These are phyloP conservation scores for Dacryopinax primogenitus DNA, from an alignment of 768 basidiomycete genomes.

Conservation along the genomic window DNA sequence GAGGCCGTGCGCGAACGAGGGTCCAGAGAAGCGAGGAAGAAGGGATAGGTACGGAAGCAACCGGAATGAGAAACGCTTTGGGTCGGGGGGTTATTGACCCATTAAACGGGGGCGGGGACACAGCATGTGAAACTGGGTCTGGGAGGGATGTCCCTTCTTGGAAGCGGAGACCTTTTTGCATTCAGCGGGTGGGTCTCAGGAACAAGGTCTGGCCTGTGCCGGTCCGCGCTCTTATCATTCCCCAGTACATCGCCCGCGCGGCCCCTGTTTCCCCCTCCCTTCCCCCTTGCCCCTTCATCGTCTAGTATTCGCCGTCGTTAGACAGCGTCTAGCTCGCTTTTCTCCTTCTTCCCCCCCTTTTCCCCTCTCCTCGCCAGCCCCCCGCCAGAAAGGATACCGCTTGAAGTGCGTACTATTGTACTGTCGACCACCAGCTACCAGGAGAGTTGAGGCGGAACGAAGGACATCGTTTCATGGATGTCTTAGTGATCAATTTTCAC, in stretches of 20 bases:
- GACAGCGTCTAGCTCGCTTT: slow-evolving; percentile 1
- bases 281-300: slow-evolving; percentile 6
- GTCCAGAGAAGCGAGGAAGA: not conserved
- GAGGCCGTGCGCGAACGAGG: not conserved
- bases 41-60: not conserved
- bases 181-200: not conserved
- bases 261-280: slow-evolving; percentile 3
- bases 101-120: not conserved
- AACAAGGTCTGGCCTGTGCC: slow-evolving; percentile 4
- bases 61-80: not conserved
- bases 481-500: slow-evolving; percentile 8
- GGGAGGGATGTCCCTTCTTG: not conserved
- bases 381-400: slow-evolving; percentile 13
- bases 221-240: slow-evolving; percentile 9
- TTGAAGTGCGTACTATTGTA: not conserved
- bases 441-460: not conserved
- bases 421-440: not conserved
- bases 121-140: slow-evolving; percentile 9
- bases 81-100: not conserved
- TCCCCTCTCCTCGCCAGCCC: slow-evolving; percentile 9
- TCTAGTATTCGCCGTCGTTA: slow-evolving; percentile 2
- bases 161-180: not conserved
- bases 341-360: not conserved
- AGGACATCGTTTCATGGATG: not conserved
- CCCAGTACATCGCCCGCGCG: slow-evolving; percentile 5